Conservation (phyloP, 148 eudicot genomes). For the Amaranthus hypochondriacus region DNA sequence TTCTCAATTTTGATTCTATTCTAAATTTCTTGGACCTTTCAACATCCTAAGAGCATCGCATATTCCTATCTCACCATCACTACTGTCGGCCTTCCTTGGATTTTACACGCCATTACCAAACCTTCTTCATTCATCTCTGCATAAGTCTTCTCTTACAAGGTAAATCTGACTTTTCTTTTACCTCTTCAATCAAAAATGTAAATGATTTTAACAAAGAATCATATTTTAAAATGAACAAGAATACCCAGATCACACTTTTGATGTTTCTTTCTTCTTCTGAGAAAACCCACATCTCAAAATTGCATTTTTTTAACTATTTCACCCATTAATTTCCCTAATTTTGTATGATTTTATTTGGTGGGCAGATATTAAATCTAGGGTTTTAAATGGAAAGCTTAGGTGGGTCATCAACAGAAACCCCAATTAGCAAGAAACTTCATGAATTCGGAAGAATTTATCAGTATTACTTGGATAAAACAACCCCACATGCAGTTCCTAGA, state of each 20-base stretch:
- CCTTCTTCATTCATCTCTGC: background rate
- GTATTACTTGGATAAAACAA: constrained; percentile 63
- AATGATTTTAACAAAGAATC: background rate
- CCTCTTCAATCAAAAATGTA: background rate
- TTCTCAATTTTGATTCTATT: background rate
- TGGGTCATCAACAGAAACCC: constrained; percentile 36
- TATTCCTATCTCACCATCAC: background rate
- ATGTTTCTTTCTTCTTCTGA: background rate
- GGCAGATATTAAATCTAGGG: constrained; percentile 27
- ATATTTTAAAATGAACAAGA: constrained; percentile 1
- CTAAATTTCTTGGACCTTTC: constrained; percentile 15
- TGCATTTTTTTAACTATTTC: background rate
- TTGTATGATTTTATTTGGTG: constrained; percentile 8
- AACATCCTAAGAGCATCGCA: constrained; percentile 12
- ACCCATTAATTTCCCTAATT: background rate
- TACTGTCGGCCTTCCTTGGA: constrained; percentile 16
- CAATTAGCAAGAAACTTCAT: constrained; percentile 33
- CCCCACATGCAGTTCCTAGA: constrained; percentile 68
- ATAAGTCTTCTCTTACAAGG: constrained; percentile 9
- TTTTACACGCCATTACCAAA: constrained; percentile 23
- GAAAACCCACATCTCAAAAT: constrained; percentile 18
- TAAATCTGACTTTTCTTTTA: background rate
- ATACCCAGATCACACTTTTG: constrained; percentile 4
- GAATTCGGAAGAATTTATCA: constrained; percentile 53
- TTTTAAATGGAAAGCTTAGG: constrained; percentile 53